Base-by-base conservation (phyloP, 2,329 filamentous ascomycete species). In the Leptodontidium sp. region DNA sequence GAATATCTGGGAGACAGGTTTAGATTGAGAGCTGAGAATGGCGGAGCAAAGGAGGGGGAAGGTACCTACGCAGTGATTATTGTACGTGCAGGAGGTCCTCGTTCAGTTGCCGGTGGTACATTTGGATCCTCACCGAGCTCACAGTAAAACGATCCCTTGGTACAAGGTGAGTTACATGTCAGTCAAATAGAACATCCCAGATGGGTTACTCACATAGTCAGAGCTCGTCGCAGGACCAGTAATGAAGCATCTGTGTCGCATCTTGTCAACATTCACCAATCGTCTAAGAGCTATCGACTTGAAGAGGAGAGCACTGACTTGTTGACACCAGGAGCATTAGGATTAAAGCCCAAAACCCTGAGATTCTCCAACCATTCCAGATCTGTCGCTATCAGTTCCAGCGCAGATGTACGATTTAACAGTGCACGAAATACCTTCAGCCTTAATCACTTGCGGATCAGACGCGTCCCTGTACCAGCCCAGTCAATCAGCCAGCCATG, bases 311-410 rank as follows among this genome's bases (percentile, higher is more conserved):
- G 26, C 17, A 65, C 62, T 50, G 57, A 72, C 69, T 71, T 71
- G 58, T 65, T 64, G 7, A 68, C 67, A 32, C 50, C 52, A 66
- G 71, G 64, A 49, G 67, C 68, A 35, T 67, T 55, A 14, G 64
- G 67, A 66, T 72, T 72, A 21, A 70, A 72, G 2, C 69, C 69
- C 38, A 71, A 24, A 7, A 68, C 61, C 45, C 32, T 32, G 3
- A 52, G 4, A 5, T 63, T 50, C 12, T 67, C 55, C 6, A 72
- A 8, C 67, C 69, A 71, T 49, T 64, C 43, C 43, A 72, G 15
- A 24, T 71, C 71, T 71, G 32, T 4, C 50, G 29, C 24, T 15
- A 49, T 40, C n/a, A 11, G 32, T 67, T 24, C 17, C 6, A 21
- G 15, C 24, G 8, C n/a, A 21, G 3, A 21, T n/a, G 12, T 12